A percentile compares a stretch with the other conserved stretches of the same genome.
Evolutionary conservation across 768 basidiomycete species (phyloP).

Genomic region (Termitomyces sp.): DNA sequence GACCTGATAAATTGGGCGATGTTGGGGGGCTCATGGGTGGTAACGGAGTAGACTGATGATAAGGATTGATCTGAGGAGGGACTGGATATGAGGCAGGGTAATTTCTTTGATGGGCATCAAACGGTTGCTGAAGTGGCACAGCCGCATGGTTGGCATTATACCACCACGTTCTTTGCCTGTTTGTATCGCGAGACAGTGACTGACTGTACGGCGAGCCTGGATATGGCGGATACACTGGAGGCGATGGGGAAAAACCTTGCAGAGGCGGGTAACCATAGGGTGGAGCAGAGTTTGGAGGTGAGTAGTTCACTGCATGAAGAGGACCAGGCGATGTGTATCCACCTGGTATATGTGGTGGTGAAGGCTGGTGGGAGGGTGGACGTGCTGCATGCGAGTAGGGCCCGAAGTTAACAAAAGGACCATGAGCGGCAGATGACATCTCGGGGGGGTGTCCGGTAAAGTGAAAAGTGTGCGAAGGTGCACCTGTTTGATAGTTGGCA

Average conservation of each 20-base stretch:
- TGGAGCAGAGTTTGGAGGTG: slow-evolving; percentile 22
- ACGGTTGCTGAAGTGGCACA: slow-evolving; percentile 19
- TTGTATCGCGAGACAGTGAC: slow-evolving; percentile 27
- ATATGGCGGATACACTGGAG: slow-evolving; percentile 34
- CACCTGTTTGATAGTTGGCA: slow-evolving; percentile 24
- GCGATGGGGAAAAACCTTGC: slow-evolving; percentile 28
- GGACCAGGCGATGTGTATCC: slow-evolving; percentile 19
- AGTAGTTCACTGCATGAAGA: slow-evolving; percentile 32
- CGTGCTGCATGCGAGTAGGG: slow-evolving; percentile 24
- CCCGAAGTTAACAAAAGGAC: slow-evolving; percentile 17
- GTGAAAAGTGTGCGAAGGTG: slow-evolving; percentile 29
- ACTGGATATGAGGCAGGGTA: slow-evolving; percentile 26
- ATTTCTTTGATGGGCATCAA: slow-evolving; percentile 23
- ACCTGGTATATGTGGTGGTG: slow-evolving; percentile 19
- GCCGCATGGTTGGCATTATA: slow-evolving; percentile 34
- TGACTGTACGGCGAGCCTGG: slow-evolving; percentile 29
- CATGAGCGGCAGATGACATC: slow-evolving; percentile 21
- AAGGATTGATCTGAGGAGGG: slow-evolving; percentile 20
- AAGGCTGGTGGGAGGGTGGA: slow-evolving; percentile 20
- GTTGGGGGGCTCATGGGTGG: slow-evolving; percentile 15
- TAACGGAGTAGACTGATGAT: slow-evolving; percentile 14
- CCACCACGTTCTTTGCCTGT: slow-evolving; percentile 50
- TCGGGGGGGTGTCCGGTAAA: slow-evolving; percentile 32
- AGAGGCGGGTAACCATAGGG: slow-evolving; percentile 33
- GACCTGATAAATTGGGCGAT: slow-evolving; percentile 5